Evolutionary conservation across 139 green algal genomes (phyloP).

Genomic region (Tetratostichococcus sp.): DNA sequence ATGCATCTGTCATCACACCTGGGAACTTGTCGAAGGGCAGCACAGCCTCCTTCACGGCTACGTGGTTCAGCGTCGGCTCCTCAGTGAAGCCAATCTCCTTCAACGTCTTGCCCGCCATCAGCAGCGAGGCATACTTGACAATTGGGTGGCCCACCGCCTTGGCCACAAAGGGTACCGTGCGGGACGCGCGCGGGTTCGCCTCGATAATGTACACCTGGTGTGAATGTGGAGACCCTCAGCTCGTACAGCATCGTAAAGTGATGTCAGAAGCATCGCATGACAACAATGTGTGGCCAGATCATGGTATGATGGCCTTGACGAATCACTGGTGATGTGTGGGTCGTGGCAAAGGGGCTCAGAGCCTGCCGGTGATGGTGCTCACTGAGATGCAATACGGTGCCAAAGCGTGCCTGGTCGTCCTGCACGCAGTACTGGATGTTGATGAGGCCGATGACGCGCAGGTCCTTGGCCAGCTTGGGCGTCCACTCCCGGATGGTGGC

Average conservation of each 20-base stretch:
- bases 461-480: slow-evolving; percentile 71
- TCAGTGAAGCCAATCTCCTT: slow-evolving; percentile 81
- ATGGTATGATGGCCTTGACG: no score
- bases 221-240: no score
- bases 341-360: no score
- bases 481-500: slow-evolving; percentile 88
- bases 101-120: slow-evolving; percentile 90
- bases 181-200: slow-evolving; percentile 93
- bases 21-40: slow-evolving; percentile 99
- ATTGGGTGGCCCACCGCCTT: slow-evolving; percentile 97
- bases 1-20: slow-evolving; percentile 29
- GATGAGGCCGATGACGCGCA: slow-evolving; percentile 95
- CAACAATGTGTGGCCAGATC: no score
- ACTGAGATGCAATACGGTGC: no score
- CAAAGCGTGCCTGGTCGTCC: slow-evolving; percentile 43
- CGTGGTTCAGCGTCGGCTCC: slow-evolving; percentile 81
- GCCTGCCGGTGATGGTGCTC: no score
- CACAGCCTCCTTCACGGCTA: slow-evolving; percentile 98
- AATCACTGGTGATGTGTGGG: no score
- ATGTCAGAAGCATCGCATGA: no score
- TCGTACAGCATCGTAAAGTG: no score
- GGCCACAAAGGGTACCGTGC: slow-evolving; percentile 97
- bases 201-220: slow-evolving; percentile 96
- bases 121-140: slow-evolving; percentile 91
- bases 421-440: slow-evolving; percentile 98